Base-by-base conservation (phyloP, 2,329 filamentous ascomycete genomes). In the Penicillium sp. region DNA sequence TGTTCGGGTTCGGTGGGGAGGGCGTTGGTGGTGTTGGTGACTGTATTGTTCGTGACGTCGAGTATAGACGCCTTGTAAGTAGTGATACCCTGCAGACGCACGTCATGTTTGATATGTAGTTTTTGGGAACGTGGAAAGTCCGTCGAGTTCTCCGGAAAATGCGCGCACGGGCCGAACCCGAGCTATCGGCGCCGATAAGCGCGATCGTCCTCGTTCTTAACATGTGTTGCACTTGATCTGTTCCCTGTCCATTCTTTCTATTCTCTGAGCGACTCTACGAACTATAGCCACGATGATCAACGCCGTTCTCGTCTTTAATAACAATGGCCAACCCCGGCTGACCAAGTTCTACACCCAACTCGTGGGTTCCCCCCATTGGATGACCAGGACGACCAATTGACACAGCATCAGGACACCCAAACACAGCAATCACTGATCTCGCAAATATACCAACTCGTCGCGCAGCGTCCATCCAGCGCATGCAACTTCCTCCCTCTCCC, bases 301-400 rank as follows among this genome's bases (percentile, higher is more conserved):
- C 78, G 93, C 95, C 28, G 92, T 98, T 54, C 80, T 98, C 59
- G 92, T 98, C 69, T 98, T 98, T 79, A 98, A 98, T 68, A 95
- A 95, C 76, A 89, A 92, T 63, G 93, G 93, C 57, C 92, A 98
- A 73, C 92, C 93, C 32, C 87, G 93, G 48, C 81, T 98, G 69
- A 97, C 92, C 63, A 97, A 97, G 66, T 98, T 98, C 78, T 98
- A 98, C 71, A 96, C 92, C 1, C 92, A 97, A 70, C 83, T 98
- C 59, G 92, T 95, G 73, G 53, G 74, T 64, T 46, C 44, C 39
- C 33, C 13, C 23, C 12, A 18, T 6, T 27, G 10, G 28, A 38
- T 8, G 15, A 18, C 33, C 33, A 35, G 23, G 25, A 24, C 12
- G 35, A 27, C 38, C 5, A 46, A 52, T 46, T 55, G 33, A 58